Conservation (phyloP, 768 basidiomycete species). For the Coprinopsis cinerea region DNA sequence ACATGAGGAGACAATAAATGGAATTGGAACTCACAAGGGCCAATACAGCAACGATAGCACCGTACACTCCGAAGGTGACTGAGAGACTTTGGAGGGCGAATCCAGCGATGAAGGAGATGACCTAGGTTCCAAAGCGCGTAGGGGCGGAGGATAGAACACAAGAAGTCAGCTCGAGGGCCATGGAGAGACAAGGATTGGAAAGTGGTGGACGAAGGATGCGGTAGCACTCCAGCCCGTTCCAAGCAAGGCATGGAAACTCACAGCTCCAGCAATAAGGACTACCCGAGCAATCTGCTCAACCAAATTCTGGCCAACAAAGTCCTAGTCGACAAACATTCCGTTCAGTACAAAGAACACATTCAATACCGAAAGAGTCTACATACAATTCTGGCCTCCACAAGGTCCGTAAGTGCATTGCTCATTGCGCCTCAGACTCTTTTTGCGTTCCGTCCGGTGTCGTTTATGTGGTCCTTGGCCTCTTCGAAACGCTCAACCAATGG, state of each 20-base stretch:
- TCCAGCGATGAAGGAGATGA: conserved; percentile 50
- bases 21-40: conserved; percentile 31
- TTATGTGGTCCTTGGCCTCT: too few relatives aligned
- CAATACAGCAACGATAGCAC: conserved; percentile 31
- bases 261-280: conserved; percentile 41
- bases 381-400: conserved; percentile 39
- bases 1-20: neutral
- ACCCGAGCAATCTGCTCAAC: conserved; percentile 43
- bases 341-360: conserved; percentile 1
- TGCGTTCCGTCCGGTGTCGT: too few relatives aligned
- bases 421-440: too few relatives aligned
- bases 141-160: too few relatives aligned
- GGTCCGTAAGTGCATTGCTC: conserved; percentile 26
- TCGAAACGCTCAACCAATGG: too few relatives aligned
- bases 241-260: conserved; percentile 21
- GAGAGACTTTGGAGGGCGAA: conserved; percentile 50
- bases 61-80: conserved; percentile 47
- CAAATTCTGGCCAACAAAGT: conserved; percentile 55
- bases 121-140: too few relatives aligned
- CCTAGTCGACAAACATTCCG: conserved; percentile 36
- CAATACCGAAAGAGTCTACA: conserved; percentile 10
- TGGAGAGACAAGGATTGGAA: neutral
- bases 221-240: neutral
- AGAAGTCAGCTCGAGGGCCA: neutral
- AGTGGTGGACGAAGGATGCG: neutral